Conservation (phyloP, 495 filamentous ascomycete species). For the Xylaria palmicola region DNA sequence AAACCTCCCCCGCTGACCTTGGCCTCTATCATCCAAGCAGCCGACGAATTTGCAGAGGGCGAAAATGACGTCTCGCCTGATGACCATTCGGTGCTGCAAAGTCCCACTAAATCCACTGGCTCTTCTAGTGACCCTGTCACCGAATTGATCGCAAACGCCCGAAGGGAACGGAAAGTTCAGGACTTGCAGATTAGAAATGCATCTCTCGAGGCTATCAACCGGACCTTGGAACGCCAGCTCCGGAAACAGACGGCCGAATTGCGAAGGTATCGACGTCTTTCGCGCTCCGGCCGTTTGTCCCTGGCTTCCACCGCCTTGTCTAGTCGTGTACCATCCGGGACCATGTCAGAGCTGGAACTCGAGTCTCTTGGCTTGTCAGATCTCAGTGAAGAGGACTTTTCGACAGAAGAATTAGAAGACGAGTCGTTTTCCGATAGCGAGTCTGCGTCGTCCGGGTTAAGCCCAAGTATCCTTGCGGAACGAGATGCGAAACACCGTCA, state of each 20-base stretch:
- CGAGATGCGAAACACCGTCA: slow-evolving; percentile 46
- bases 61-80: slow-evolving; percentile 24
- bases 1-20: slow-evolving; percentile 31
- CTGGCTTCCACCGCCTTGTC: slow-evolving; percentile 27
- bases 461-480: slow-evolving; percentile 43
- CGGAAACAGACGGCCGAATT: slow-evolving; percentile 88
- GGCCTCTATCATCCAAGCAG: slow-evolving; percentile 48
- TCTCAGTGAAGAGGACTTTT: slow-evolving; percentile 50
- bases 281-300: slow-evolving; percentile 71
- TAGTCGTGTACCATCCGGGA: slow-evolving; percentile 26
- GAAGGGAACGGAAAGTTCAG: slow-evolving; percentile 89
- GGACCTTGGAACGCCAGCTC: slow-evolving; percentile 86
- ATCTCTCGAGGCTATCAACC: slow-evolving; percentile 94
- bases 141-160: slow-evolving; percentile 76
- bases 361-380: slow-evolving; percentile 44
- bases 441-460: slow-evolving; percentile 46
- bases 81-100: slow-evolving; percentile 37
- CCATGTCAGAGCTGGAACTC: slow-evolving; percentile 25
- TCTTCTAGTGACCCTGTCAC: slow-evolving; percentile 52
- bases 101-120: slow-evolving; percentile 49
- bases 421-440: slow-evolving; percentile 36
- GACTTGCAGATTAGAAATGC: slow-evolving; percentile 99
- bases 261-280: slow-evolving; percentile 76
- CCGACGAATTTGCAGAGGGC: slow-evolving; percentile 45
- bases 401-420: slow-evolving; percentile 39